Evolutionary conservation across 2,329 filamentous ascomycete genomes (phyloP).

Genomic region (Graphiopsis chlorocephala): DNA sequence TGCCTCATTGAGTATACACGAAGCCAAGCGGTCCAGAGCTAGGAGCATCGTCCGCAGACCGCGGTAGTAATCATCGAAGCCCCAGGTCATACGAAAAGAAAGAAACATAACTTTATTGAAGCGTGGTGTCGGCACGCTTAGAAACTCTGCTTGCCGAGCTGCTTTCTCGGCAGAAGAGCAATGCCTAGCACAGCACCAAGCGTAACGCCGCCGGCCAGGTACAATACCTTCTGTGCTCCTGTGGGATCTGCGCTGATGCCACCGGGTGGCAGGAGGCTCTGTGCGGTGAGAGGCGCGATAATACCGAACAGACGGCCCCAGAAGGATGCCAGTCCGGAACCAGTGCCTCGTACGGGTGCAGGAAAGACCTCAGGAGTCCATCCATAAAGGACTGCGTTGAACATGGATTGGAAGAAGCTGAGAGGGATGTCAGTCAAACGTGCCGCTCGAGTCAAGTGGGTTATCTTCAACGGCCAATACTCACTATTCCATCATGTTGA

Average conservation of each 20-base stretch:
- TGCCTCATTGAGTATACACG: background rate
- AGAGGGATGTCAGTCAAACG: background rate
- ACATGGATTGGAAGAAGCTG: conserved; percentile 50
- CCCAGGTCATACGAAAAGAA: background rate
- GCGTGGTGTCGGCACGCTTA: conserved; percentile 13
- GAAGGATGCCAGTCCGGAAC: conserved; percentile 57
- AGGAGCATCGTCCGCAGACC: background rate
- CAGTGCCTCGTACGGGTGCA: conserved; percentile 50
- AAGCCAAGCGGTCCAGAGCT: background rate
- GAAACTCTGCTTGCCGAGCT: conserved; percentile 36
- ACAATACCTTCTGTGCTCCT: conserved; percentile 51
- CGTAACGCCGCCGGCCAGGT: conserved; percentile 55
- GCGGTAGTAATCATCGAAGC: background rate
- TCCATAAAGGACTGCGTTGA: conserved; percentile 52
- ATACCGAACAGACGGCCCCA: conserved; percentile 60
- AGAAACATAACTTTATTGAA: background rate
- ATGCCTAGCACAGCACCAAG: conserved; percentile 53
- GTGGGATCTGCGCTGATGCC: conserved; percentile 22
- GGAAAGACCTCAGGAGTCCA: conserved; percentile 54
- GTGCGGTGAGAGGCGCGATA: conserved; percentile 55
- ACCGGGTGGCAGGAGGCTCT: conserved; percentile 37
- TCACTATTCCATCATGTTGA: conserved; percentile 51
- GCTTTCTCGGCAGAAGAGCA: conserved; percentile 46
- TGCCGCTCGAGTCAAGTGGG: too few species aligned
- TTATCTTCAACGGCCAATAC: background rate